A percentile compares a stretch with the other conserved stretches of the same genome.
Conservation (phyloP, 177 flowering plant species). For the Vitis hybrid region DNA sequence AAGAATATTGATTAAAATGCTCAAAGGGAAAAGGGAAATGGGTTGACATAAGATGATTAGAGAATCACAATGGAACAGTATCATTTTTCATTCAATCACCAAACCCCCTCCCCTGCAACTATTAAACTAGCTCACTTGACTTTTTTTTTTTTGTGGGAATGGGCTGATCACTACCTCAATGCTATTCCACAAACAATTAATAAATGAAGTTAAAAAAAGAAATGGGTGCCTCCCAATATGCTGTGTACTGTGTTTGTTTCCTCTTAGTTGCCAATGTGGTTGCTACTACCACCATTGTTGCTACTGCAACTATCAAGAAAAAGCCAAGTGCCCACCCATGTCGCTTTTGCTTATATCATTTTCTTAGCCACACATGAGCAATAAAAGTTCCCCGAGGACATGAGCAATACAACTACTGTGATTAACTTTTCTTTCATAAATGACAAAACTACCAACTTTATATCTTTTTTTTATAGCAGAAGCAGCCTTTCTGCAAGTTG, state of each 20-base stretch:
- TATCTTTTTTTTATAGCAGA: not conserved
- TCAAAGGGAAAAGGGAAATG: too few relatives aligned
- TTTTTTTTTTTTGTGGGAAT: not conserved
- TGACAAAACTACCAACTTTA: constrained; percentile 13
- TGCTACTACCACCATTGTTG: constrained; percentile 3
- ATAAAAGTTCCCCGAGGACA: constrained; percentile 2
- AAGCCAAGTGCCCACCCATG: constrained; percentile 5
- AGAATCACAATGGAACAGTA: too few relatives aligned
- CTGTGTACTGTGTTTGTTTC: constrained; percentile 8
- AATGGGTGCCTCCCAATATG: not conserved
- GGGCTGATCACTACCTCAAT: constrained; percentile 7
- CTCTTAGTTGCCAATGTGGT: constrained; percentile 4
- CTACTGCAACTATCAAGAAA: constrained; percentile 7
- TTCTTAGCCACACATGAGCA: constrained; percentile 8
- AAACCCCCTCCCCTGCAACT: too few relatives aligned
- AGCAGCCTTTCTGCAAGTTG: constrained; percentile 19
- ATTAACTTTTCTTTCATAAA: not conserved
- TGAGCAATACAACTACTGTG: constrained; percentile 2
- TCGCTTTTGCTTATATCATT: constrained; percentile 16
- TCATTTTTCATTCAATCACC: too few relatives aligned
- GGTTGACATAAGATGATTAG: too few relatives aligned
- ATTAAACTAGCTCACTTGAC: too few relatives aligned
- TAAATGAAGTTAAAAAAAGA: not conserved
- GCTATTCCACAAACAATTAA: not conserved
- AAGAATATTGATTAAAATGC: too few relatives aligned